Base-by-base conservation (phyloP, 768 basidiomycete species). In the Leccinum variicolor region DNA sequence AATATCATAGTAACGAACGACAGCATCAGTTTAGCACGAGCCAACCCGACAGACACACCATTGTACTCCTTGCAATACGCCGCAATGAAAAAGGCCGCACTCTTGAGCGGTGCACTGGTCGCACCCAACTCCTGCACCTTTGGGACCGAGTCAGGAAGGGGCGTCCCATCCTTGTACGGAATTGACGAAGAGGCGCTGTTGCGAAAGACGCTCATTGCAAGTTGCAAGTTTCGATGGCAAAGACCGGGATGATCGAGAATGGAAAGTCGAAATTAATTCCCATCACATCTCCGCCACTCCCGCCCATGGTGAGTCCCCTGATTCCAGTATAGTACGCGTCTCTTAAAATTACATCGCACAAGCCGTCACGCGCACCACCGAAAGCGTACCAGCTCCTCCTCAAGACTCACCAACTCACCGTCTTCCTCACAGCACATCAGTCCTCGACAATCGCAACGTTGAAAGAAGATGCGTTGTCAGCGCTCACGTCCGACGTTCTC, bases 51-150 rank as follows among this genome's bases (percentile, higher is more conserved):
- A n/a, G 23, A 76, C 89, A 53, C 59, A 98, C 96, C 96, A 76
- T 96, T 98, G 77, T 86, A 96, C 56, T 94, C 91, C 75, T 93
- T 93, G 84, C 96, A 99, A 72, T 92, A 84, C 36, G 90, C 88
- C 28, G 94, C 97, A 71, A 99, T 86, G 77, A 98, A 98, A 84
- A 98, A 98, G 8, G 93, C 89, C 1, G 96, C 94, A 64, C 90
- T 92, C 79, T 98, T 98, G 68, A 98, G 78, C 2, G 96, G 97
- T 58, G 87, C 97, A 63, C 92, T 95, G 1, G 93, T 93, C 46
- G 78, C 81, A 43, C 95, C 96, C 47, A 99, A 75, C 75, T 99
- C 97, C 59, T 84, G 79, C 36, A 98, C 92, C 68, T 84, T 86
- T 33, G 95, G 94, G 17, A 87, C 63, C 59, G 82, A 70, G 31